phyloP scores from a whole-genome alignment of 2,329 filamentous ascomycete species.

The Phaeosphaeriaceae sp. region DNA sequence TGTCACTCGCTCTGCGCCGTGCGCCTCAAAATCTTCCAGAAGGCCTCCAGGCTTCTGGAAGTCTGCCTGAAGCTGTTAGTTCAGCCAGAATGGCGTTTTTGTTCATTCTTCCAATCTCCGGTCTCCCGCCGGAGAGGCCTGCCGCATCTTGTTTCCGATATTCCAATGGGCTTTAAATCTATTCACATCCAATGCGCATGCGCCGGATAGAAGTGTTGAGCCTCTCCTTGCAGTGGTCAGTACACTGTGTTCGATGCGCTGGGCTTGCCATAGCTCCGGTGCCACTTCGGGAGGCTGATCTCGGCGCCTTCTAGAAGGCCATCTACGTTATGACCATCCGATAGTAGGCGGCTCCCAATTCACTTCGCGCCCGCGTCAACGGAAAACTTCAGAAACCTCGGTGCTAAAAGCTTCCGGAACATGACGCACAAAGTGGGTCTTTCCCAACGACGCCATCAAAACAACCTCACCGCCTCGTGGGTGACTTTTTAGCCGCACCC shows the following conservation, averaged over 20 bases:
- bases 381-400: slow-evolving; percentile 22
- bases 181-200: slow-evolving; percentile 11
- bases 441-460: slow-evolving; percentile 23
- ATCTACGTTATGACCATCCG: slow-evolving; percentile 16
- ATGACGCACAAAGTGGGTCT: slow-evolving; percentile 33
- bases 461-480: slow-evolving; percentile 42
- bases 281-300: slow-evolving; percentile 21
- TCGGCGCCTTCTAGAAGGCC: slow-evolving; percentile 28
- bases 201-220: slow-evolving; percentile 25
- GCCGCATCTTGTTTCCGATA: slow-evolving; percentile 24
- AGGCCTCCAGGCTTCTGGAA: slow-evolving; percentile 41
- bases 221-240: slow-evolving; percentile 9
- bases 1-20: slow-evolving; percentile 26
- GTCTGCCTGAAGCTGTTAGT: slow-evolving; percentile 33
- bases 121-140: no score
- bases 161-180: slow-evolving; percentile 17
- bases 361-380: slow-evolving; percentile 28
- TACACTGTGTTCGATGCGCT: not conserved
- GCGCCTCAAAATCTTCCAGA: slow-evolving; percentile 27
- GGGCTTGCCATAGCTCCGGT: not conserved
- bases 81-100: slow-evolving; percentile 23
- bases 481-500: slow-evolving; percentile 35
- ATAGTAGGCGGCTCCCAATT: slow-evolving; percentile 31
- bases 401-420: slow-evolving; percentile 17
- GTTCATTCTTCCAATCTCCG: slow-evolving; percentile 31